Base-by-base conservation (phyloP, 768 basidiomycete species). In the Arthromyces matolae region DNA sequence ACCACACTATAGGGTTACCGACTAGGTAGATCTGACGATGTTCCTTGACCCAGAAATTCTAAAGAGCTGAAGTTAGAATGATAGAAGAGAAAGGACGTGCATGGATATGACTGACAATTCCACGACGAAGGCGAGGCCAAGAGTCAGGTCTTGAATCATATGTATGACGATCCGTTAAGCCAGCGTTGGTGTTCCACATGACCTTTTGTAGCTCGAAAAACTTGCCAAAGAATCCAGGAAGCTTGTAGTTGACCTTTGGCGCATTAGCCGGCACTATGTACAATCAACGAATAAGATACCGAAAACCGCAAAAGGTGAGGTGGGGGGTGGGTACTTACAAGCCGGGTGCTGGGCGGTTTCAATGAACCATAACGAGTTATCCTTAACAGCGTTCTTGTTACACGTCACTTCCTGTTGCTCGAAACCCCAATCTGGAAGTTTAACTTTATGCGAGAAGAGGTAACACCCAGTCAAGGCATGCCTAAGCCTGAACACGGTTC, bases 331-430 rank as follows among this genome's bases (percentile, higher is more conserved):
- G 6, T 18, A 55, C 35, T 78, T 89, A 60, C 62, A 94, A 87
- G 64, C 41, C 76, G 72, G 74, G 61, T 98, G 93, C 22, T 59
- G 72, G 39, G 88, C 79, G 2, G 93, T 96, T 72, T 99, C 96
- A 33, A 97, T 71, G 58, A 80, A 92, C 96, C 96, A 98, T 51
- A 98, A 62, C 24, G 93, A 93, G 65, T 98, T 98, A 2, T 76
- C 78, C 64, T 71, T 78, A 20, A 86, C 86, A 10, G 96, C 94
- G 58, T 98, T 95, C 77, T 93, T 98, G 70, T 99, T 99, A 67
- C 96, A 99, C 0, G 96, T 98, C 42, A 99, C 96, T 61, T 99
- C 96, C 64, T 99, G 96, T 66, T 99, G 96, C 62, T 97, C 96
- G 57, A 78, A 99, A 0, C 83, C 96, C 96, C 96, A 99, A 4